Evolutionary conservation across 257 asterid species (phyloP).

Genomic region (Verbena officinalis): DNA sequence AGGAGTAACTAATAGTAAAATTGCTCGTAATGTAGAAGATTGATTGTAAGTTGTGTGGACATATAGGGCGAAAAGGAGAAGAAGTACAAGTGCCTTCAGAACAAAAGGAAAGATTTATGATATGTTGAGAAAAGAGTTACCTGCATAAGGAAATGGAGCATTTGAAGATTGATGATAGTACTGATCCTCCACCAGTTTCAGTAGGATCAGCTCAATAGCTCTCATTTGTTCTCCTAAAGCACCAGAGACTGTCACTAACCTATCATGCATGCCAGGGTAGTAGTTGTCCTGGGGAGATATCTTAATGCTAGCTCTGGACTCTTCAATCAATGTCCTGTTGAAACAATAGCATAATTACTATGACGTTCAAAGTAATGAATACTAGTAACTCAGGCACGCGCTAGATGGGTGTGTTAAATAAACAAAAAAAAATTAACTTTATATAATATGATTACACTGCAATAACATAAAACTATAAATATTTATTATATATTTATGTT

Average conservation of each 20-base stretch:
- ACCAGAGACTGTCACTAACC: conserved; percentile 79
- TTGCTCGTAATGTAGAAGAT: conserved; percentile 19
- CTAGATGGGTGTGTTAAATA: too few species aligned
- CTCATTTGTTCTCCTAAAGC: conserved; percentile 73
- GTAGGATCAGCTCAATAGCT: conserved; percentile 77
- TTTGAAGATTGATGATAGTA: conserved; percentile 74
- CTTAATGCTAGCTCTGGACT: conserved; percentile 77
- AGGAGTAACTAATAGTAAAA: background rate
- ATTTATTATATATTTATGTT: too few species aligned
- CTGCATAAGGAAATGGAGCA: conserved; percentile 80
- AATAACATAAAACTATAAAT: too few species aligned
- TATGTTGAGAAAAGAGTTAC: conserved; percentile 36
- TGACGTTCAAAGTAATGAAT: background rate
- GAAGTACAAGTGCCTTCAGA: conserved; percentile 11
- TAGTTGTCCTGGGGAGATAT: conserved; percentile 82
- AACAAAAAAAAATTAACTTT: too few species aligned
- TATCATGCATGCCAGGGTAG: conserved; percentile 88
- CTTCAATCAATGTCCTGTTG: conserved; percentile 76
- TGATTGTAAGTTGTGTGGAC: conserved; percentile 21
- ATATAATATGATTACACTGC: background rate
- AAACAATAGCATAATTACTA: conserved; percentile 28
- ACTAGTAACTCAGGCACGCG: too few species aligned
- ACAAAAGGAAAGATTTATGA: background rate
- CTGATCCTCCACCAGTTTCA: conserved; percentile 75
- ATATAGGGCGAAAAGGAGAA: background rate